Evolutionary conservation across 306 rosid species (phyloP).

Genomic region (Castanopsis chinensis): DNA sequence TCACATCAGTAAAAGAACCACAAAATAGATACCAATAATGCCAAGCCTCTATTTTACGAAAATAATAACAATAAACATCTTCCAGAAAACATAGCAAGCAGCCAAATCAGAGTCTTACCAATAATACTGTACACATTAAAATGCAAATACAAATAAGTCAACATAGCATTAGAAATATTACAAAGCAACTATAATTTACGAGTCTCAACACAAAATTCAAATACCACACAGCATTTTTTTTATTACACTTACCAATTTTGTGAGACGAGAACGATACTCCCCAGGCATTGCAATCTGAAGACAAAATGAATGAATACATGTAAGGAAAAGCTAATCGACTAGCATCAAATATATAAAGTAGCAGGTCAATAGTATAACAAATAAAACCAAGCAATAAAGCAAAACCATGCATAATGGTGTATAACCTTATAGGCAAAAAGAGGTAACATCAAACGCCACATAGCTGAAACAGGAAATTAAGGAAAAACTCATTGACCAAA

Average conservation of each 20-base stretch:
- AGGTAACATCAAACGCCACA: not conserved
- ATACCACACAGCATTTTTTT: not conserved
- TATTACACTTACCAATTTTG: slow-evolving; percentile 70
- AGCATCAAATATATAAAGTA: slow-evolving; percentile 2
- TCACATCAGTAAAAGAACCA: not conserved
- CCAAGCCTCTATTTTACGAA: not conserved
- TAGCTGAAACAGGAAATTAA: not conserved
- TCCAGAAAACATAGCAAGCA: not conserved
- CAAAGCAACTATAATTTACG: not conserved
- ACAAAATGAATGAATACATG: slow-evolving; percentile 12
- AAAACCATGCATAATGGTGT: not conserved
- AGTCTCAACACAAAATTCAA: not conserved
- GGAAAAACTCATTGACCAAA: not conserved
- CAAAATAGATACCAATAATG: not conserved
- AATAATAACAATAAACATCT: not conserved
- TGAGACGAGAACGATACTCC: slow-evolving; percentile 82
- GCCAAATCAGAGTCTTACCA: not conserved
- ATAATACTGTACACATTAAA: not conserved
- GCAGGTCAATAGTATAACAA: slow-evolving; percentile 7
- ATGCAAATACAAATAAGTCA: not conserved
- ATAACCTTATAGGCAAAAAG: not conserved
- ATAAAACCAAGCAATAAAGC: not conserved
- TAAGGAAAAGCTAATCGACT: slow-evolving; percentile 7
- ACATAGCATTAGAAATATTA: not conserved
- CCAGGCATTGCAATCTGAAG: slow-evolving; percentile 85